Conservation (phyloP, 768 basidiomycete genomes). For the Lyophyllum decastes region DNA sequence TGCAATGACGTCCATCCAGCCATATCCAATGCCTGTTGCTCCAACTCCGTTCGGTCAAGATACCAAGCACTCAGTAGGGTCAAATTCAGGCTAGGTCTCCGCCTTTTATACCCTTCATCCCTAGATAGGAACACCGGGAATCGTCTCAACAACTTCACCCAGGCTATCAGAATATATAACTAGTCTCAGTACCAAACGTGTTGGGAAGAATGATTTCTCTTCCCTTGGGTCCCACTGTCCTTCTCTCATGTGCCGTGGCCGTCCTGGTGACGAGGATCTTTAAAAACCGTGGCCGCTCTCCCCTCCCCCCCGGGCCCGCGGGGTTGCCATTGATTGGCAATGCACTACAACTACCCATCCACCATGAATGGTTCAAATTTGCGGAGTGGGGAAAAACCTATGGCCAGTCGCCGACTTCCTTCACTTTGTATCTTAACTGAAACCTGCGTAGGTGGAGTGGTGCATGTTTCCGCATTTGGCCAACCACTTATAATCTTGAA, state of each 20-base stretch:
- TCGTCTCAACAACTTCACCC: background rate
- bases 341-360: slow-evolving; percentile 1
- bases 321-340: slow-evolving; percentile 10
- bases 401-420: background rate
- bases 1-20: no score
- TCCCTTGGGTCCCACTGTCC: background rate
- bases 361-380: slow-evolving; percentile 3
- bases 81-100: background rate
- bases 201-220: background rate
- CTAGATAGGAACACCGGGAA: background rate
- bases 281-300: slow-evolving; percentile 3
- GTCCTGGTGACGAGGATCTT: background rate
- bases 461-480: slow-evolving; percentile 13
- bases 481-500: slow-evolving; percentile 31
- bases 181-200: background rate
- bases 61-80: background rate
- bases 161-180: background rate
- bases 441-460: background rate
- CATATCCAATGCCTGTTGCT: no score
- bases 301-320: slow-evolving; percentile 6
- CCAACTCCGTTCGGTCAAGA: no score
- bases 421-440: background rate
- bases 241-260: slow-evolving; percentile 3
- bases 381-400: slow-evolving; percentile 6
- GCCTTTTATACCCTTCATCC: background rate